These are phyloP conservation scores for Scenedesmus sp. DNA, from an alignment of 163 green algal genomes.

Conservation along the genomic window DNA sequence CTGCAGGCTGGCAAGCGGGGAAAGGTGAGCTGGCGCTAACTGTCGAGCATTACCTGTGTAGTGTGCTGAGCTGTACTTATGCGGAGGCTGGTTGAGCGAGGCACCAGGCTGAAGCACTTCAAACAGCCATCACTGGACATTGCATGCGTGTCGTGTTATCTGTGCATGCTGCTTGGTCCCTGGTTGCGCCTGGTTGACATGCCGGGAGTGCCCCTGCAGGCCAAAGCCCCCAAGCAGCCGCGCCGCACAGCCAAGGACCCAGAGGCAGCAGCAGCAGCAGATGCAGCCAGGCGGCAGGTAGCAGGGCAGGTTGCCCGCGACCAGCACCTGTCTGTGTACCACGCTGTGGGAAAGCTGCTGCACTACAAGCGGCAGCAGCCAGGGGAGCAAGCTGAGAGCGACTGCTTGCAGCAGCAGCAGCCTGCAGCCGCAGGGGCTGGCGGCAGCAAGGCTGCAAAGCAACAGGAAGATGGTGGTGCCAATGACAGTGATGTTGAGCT, in stretches of 20 bases:
- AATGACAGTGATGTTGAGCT: slow-evolving; percentile 2
- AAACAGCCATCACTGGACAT: neutral
- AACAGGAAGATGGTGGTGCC: slow-evolving; percentile 36
- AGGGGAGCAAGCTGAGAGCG: neutral
- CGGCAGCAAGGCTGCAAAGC: slow-evolving; percentile 7
- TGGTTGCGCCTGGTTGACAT: neutral
- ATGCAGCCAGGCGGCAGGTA: slow-evolving; percentile 41
- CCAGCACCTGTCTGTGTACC: slow-evolving; percentile 78
- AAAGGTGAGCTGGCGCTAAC: slow-evolving; percentile 11
- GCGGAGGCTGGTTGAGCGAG: too few relatives aligned
- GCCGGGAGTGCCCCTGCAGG: neutral
- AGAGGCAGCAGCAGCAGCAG: slow-evolving; percentile 2
- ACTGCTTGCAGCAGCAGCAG: neutral
- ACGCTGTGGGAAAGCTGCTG: slow-evolving; percentile 89
- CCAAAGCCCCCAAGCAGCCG: slow-evolving; percentile 14
- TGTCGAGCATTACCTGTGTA: neutral
- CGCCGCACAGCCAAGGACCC: slow-evolving; percentile 10
- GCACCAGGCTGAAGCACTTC: neutral
- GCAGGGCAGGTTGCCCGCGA: slow-evolving; percentile 67
- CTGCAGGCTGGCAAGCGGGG: slow-evolving; percentile 39
- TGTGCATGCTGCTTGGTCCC: neutral
- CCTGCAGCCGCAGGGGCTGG: neutral
- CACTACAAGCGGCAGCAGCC: slow-evolving; percentile 83
- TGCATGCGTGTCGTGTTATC: too few relatives aligned
- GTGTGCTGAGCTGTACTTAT: neutral